Base-by-base conservation (phyloP, 495 filamentous ascomycete genomes). In the Cercophora sp. region DNA sequence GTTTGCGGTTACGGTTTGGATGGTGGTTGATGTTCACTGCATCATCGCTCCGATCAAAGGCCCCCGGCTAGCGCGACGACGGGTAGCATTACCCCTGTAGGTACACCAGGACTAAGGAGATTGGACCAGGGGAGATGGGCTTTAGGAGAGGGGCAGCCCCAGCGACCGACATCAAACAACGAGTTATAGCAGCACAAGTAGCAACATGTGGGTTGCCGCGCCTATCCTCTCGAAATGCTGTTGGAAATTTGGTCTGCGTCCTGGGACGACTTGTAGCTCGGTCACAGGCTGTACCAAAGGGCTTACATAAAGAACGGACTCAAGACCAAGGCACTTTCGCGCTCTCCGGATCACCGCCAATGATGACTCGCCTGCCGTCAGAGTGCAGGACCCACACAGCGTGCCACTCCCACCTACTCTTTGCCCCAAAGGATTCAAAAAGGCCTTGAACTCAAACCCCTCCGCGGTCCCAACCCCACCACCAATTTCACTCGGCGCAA, bases 391-490 rank as follows among this genome's bases (percentile, higher is more conserved):
- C 40, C 23, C 10, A 16, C 24, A 22, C 25, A 29, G 9, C 20
- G 24, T 31, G n/a, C 44, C 44, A 43, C 40, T 43, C 22, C 8
- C 16, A 15, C 25, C 15, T 16, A n/a, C 41, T n/a, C 29, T 23
- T 41, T 26, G 22, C 19, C 32, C 22, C 46, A 32, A 47, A 37
- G 13, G 1, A 8, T 10, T 29, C 55, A 55, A 64, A 64, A 64
- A 64, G 47, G 56, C 48, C 56, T 57, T 37, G 25, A 25, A 40
- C 31, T 53, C 48, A 61, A 64, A 64, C 62, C 62, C 61, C 61
- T 61, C 40, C 62, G 48, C 51, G 43, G 6, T 48, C 32, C 16
- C 44, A 27, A 51, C 63, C 63, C 63, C 63, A 66, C 59, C 59
- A 62, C 40, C 48, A 65, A 58, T 49, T 52, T 54, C 39, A 52